phyloP scores from a whole-genome alignment of 2,329 filamentous ascomycete species.

The Rhynchosporium agropyri region DNA sequence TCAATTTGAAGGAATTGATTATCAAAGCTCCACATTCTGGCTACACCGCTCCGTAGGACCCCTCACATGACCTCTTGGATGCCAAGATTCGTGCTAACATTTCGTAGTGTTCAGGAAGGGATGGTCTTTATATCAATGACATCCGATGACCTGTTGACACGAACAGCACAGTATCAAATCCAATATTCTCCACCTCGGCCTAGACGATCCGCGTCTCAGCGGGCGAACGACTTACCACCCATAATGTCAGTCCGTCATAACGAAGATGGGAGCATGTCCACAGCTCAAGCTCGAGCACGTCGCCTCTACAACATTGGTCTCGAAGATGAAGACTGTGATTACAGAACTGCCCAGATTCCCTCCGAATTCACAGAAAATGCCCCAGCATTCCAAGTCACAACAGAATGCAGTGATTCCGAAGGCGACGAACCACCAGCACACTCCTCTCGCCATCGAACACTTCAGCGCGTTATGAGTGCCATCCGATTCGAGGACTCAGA shows the following conservation, averaged over 20 bases:
- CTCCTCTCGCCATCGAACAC: slow-evolving; percentile 45
- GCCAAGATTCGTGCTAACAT: slow-evolving; percentile 24
- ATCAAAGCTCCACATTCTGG: slow-evolving; percentile 82
- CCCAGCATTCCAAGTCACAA: slow-evolving; percentile 57
- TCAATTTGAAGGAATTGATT: slow-evolving; percentile 81
- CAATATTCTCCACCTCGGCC: slow-evolving; percentile 52
- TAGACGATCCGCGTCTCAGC: slow-evolving; percentile 36
- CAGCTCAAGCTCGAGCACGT: slow-evolving; percentile 48
- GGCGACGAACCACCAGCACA: slow-evolving; percentile 42
- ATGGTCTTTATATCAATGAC: slow-evolving; percentile 92
- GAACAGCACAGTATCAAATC: slow-evolving; percentile 76
- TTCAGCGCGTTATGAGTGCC: slow-evolving; percentile 54
- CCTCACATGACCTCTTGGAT: slow-evolving; percentile 34
- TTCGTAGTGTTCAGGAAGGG: slow-evolving; percentile 77
- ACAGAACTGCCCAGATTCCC: slow-evolving; percentile 58
- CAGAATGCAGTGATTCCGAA: slow-evolving; percentile 63
- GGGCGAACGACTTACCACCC: slow-evolving; percentile 41
- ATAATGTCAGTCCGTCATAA: slow-evolving; percentile 58
- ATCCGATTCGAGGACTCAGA: slow-evolving; percentile 55
- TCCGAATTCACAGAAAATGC: slow-evolving; percentile 53
- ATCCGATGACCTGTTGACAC: slow-evolving; percentile 71
- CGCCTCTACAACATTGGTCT: slow-evolving; percentile 49
- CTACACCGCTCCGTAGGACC: slow-evolving; percentile 80
- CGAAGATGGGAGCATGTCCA: slow-evolving; percentile 53
- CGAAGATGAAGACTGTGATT: slow-evolving; percentile 45